These are phyloP conservation scores for Arthonia radiata DNA, from an alignment of 495 filamentous ascomycete species.

Conservation along the genomic window DNA sequence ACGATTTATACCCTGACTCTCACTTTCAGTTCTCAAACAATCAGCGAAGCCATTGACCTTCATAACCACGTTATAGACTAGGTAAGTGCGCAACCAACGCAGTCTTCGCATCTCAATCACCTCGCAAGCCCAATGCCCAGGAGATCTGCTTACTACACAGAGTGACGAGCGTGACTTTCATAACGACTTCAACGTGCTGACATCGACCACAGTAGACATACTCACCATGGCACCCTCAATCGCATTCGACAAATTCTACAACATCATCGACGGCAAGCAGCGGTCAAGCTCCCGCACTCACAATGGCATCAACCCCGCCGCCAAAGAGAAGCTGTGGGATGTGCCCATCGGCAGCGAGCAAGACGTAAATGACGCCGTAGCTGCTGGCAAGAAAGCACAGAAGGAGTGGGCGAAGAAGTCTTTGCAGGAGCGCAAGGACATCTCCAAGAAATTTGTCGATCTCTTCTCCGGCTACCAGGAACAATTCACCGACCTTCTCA, in stretches of 20 bases:
- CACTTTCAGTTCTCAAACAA: too few species aligned
- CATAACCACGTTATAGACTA: too few species aligned
- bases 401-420: constrained; percentile 29
- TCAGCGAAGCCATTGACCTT: too few species aligned
- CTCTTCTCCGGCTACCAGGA: constrained; percentile 18
- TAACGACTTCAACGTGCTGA: too few species aligned
- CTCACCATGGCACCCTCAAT: too few species aligned
- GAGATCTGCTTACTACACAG: too few species aligned
- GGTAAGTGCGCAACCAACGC: too few species aligned
- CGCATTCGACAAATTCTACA: constrained; percentile 19
- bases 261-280: constrained; percentile 23
- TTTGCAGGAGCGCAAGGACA: constrained; percentile 29
- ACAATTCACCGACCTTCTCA: constrained; percentile 24
- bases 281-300: constrained; percentile 11
- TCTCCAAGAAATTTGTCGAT: constrained; percentile 27
- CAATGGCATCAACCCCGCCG: constrained; percentile 27
- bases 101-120: too few species aligned
- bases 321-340: constrained; percentile 22
- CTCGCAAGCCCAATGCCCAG: too few species aligned
- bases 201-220: too few species aligned
- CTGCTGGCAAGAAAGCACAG: constrained; percentile 22
- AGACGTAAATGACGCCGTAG: constrained; percentile 30
- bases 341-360: constrained; percentile 26
- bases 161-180: too few species aligned
- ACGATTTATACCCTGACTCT: too few species aligned